Base-by-base conservation (phyloP, 2,329 filamentous ascomycete species). In the Fusarium anguioides region DNA sequence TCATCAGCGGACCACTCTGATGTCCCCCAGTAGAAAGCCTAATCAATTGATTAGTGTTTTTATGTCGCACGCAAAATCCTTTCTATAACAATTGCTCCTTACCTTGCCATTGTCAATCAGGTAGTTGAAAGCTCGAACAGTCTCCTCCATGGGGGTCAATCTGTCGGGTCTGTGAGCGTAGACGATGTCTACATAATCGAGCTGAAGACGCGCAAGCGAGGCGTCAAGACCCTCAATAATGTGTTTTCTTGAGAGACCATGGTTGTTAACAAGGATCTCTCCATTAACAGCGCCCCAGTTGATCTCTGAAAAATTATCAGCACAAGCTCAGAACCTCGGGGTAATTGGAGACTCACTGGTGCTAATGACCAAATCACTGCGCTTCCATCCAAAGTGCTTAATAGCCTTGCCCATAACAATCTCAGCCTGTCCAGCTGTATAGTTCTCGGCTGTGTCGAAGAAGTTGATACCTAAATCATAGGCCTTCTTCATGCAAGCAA, bases 151-250 rank as follows among this genome's bases (percentile, higher is more conserved):
- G 1, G 89, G 90, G 0, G 88, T 91, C 44, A 86, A 78, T 20
- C 87, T 82, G 75, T 92, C 90, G 0, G 89, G 88, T 8, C 90
- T 84, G 76, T 92, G 90, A 3, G 89, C 89, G 72, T 90, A 91
- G 59, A 92, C 83, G 31, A 92, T 79, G 72, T 92, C 90, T 44
- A 92, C 89, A 66, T 90, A 89, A 51, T 83, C 79, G 40, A 89
- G 80, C 33, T 81, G 80, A 17, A 89, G 80, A 18, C 87, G 84
- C 61, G 84, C 75, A 12, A 92, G 81, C 0, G 86, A 87, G 14
- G 81, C 81, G 31, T 84, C 81, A 35, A 88, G 80, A 15, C 86
- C 86, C 51, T 76, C 72, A 60, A 91, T 82, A 49, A 91, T 81
- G 75, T 91, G 89, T 74, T 91, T 91, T 45, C 88, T 81, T 7